Evolutionary conservation across 306 rosid genomes (phyloP).

Genomic region (Casuarina glauca): DNA sequence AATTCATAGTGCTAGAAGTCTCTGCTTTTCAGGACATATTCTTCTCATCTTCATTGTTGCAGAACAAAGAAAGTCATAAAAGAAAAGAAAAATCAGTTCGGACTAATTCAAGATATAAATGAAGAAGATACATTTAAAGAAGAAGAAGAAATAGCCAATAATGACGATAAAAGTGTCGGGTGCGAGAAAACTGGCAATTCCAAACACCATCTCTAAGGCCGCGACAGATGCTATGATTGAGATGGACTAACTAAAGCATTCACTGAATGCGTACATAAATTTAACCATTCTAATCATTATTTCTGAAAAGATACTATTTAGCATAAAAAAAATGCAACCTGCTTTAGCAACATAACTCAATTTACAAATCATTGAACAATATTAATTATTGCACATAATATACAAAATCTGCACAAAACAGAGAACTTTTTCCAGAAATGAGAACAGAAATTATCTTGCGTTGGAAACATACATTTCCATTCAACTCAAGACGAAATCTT

Average conservation of each 20-base stretch:
- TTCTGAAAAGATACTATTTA: not conserved
- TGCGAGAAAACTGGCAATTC: not conserved
- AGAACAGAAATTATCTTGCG: not conserved
- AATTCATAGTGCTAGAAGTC: not conserved
- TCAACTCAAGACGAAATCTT: not conserved
- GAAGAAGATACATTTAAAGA: not conserved
- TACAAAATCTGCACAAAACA: not conserved
- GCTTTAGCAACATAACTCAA: not conserved
- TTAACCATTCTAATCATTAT: not conserved
- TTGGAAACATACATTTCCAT: not conserved
- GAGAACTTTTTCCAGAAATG: not conserved
- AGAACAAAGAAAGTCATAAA: not conserved
- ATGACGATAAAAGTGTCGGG: too few relatives aligned
- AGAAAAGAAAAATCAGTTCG: not conserved
- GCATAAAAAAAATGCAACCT: not conserved
- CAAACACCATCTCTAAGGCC: not conserved
- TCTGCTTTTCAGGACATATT: not conserved
- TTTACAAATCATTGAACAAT: too few relatives aligned
- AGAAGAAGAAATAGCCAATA: not conserved
- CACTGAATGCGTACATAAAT: not conserved
- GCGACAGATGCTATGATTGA: not conserved
- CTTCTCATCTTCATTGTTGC: slow-evolving; percentile 9
- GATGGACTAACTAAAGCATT: slow-evolving; percentile 1
- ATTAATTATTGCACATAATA: not conserved
- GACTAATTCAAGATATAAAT: not conserved